phyloP scores from a whole-genome alignment of 2,329 filamentous ascomycete species.

The Shiraia sp. region DNA sequence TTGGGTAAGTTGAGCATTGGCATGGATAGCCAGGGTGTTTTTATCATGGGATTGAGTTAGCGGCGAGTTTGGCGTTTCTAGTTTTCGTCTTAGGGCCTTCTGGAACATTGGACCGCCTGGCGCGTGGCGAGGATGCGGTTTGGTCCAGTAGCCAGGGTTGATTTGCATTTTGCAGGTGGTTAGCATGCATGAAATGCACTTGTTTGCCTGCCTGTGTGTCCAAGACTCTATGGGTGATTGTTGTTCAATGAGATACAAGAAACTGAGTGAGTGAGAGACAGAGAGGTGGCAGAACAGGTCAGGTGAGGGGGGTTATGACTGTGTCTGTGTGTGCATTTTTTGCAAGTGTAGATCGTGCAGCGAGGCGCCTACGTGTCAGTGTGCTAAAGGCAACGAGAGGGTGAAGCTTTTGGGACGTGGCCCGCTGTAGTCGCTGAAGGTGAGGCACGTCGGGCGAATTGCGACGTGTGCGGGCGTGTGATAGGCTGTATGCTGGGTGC shows the following conservation, averaged over 20 bases:
- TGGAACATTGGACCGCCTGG: slow-evolving; percentile 12
- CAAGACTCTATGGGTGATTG: too few relatives aligned
- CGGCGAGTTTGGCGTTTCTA: slow-evolving; percentile 5
- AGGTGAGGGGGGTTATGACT: too few relatives aligned
- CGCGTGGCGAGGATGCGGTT: slow-evolving; percentile 1
- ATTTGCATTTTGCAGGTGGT: background rate
- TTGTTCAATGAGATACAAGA: too few relatives aligned
- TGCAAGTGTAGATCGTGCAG: background rate
- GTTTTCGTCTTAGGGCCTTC: slow-evolving; percentile 3
- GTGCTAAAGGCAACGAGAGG: background rate
- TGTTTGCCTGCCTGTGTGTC: too few relatives aligned
- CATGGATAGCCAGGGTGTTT: background rate
- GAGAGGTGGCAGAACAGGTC: too few relatives aligned
- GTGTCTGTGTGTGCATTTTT: too few relatives aligned
- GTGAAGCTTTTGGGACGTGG: too few relatives aligned
- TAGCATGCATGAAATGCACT: too few relatives aligned
- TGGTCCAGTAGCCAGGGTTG: background rate
- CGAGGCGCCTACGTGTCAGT: background rate
- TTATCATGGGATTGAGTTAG: slow-evolving; percentile 2
- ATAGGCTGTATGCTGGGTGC: too few relatives aligned
- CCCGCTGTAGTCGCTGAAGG: background rate
- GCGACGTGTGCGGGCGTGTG: slow-evolving; percentile 21
- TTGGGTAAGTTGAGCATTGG: slow-evolving; percentile 6
- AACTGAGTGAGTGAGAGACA: too few relatives aligned
- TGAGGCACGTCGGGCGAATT: slow-evolving; percentile 5